A percentile compares a stretch with the other conserved stretches of the same genome.
Evolutionary conservation across 805 yeast genomes (phyloP).

Genomic region (Pichia nanzhaoensis): DNA sequence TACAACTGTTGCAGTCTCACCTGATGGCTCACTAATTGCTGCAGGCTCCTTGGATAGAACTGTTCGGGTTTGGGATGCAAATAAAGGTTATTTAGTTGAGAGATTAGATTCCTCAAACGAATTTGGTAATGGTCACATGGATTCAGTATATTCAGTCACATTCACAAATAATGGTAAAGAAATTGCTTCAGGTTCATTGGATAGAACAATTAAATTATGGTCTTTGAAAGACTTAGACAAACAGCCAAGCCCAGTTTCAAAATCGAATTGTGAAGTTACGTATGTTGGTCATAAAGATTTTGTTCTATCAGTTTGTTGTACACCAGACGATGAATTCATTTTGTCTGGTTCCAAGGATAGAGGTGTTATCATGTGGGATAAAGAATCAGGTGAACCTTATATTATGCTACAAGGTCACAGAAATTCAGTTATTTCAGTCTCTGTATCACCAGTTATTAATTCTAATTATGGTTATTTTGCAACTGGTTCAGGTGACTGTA

Average conservation of each 20-base stretch:
- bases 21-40: constrained; percentile 89
- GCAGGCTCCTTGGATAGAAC: constrained; percentile 95
- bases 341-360: constrained; percentile 94
- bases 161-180: constrained; percentile 88
- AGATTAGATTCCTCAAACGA: constrained; percentile 85
- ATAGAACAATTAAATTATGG: constrained; percentile 95
- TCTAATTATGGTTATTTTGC: constrained; percentile 78
- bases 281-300: constrained; percentile 95
- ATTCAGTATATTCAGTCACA: constrained; percentile 90
- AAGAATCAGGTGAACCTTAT: constrained; percentile 81
- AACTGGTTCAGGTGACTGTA: constrained; percentile 95
- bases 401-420: constrained; percentile 96
- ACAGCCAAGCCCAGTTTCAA: constrained; percentile 37
- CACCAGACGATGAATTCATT: constrained; percentile 87
- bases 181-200: constrained; percentile 91
- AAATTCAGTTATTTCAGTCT: constrained; percentile 90
- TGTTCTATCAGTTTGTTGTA: constrained; percentile 87
- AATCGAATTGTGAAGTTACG: constrained; percentile 76
- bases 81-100: constrained; percentile 86
- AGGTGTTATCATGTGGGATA: constrained; percentile 97
- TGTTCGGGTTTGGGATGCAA: constrained; percentile 95
- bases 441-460: constrained; percentile 74
- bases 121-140: constrained; percentile 89
- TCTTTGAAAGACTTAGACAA: constrained; percentile 58
- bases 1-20: constrained; percentile 94